phyloP scores from a whole-genome alignment of 1,284 basidiomycete species.

The Wolfiporia cocos region DNA sequence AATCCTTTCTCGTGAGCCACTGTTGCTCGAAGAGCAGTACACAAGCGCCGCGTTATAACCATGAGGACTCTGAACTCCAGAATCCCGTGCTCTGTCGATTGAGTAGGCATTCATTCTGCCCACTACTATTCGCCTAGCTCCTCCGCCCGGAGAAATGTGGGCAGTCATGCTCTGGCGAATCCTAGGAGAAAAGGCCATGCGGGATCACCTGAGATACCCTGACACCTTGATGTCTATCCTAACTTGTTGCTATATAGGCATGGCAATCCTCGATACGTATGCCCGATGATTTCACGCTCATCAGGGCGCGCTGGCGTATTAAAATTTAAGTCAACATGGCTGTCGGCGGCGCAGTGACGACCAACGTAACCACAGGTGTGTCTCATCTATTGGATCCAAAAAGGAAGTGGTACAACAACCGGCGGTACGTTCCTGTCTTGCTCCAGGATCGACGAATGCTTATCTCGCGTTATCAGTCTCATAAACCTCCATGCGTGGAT shows the following conservation, averaged over 20 bases:
- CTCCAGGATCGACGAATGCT: neutral
- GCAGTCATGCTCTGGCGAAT: slow-evolving; percentile 24
- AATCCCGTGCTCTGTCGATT: too few species aligned
- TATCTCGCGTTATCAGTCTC: slow-evolving; percentile 31
- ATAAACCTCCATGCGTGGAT: slow-evolving; percentile 60
- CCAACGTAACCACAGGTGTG: slow-evolving; percentile 31
- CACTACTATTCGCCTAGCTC: too few species aligned
- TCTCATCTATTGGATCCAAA: slow-evolving; percentile 51
- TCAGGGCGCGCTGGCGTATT: too few species aligned
- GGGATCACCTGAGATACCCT: slow-evolving; percentile 16
- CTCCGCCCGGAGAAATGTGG: slow-evolving; percentile 15
- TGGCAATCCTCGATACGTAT: slow-evolving; percentile 4
- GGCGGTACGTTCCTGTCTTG: slow-evolving; percentile 33
- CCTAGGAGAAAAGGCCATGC: slow-evolving; percentile 23
- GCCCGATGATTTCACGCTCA: too few species aligned
- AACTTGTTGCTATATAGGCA: slow-evolving; percentile 12
- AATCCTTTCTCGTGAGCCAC: too few species aligned
- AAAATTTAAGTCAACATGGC: slow-evolving; percentile 45
- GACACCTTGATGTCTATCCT: slow-evolving; percentile 5
- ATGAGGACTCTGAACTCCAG: too few species aligned
- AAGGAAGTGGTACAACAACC: slow-evolving; percentile 64
- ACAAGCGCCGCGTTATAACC: too few species aligned
- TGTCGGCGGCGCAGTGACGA: slow-evolving; percentile 34
- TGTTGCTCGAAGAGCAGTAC: too few species aligned
- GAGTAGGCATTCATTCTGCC: too few species aligned